Base-by-base conservation (phyloP, 2,329 filamentous ascomycete species). In the Septoria linicola region DNA sequence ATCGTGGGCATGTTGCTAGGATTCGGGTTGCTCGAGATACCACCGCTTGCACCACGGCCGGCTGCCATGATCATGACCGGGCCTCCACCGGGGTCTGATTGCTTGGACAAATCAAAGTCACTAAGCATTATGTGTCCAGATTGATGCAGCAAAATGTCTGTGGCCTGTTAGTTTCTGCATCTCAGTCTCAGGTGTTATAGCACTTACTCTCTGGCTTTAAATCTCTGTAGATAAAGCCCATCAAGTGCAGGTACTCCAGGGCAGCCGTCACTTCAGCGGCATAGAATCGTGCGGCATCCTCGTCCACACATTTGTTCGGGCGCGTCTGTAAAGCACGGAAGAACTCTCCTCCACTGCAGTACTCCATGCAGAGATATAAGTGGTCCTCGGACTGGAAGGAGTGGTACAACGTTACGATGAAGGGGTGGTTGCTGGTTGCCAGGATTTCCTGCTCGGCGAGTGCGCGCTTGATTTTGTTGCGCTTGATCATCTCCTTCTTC, bases 401-500 rank as follows among this genome's bases (percentile, higher is more conserved):
- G 73, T 99, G 93, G 70, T 97, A 99, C 2, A 99, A 78, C 0
- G 93, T 99, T 57, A 99, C 93, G 68, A 99, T 99, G 71, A 99
- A 99, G 0, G 93, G 93, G 66, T 99, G 93, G 64, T 99, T 99
- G 77, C 92, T 97, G 35, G 93, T 99, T 7, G 93, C 93, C 47
- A 99, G 77, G 59, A 99, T 99, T 72, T 99, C 93, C 70, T 97
- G 93, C 73, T 99, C 93, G 31, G 93, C 93, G 62, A 99, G 79
- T 11, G 93, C 93, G 68, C 93, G 84, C 80, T 99, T 99, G 76
- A 99, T 99, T 80, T 99, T 99, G 79, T 99, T 99, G 52, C 93
- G 87, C 77, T 99, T 99, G 73, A 99, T 99, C 93, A 99, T 99
- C 73, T 99, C 93, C 78, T 97, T 96, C 75, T 99, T 99, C 80